phyloP scores from a whole-genome alignment of 805 yeast species.

The Naumovozyma castellii region DNA sequence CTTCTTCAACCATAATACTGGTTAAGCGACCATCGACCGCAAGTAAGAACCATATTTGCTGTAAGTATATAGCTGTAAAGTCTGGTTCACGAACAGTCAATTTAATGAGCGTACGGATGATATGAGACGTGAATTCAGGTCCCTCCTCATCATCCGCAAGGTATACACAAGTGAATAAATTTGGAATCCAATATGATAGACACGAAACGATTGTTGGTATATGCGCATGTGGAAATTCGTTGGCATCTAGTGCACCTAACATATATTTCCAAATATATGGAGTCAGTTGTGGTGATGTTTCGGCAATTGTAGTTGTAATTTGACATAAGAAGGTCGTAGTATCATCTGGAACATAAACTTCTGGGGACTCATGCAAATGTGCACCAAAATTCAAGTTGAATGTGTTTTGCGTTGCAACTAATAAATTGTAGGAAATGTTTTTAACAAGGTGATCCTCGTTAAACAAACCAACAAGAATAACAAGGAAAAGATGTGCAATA shows the following conservation, averaged over 20 bases:
- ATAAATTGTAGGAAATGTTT: slow-evolving; percentile 50
- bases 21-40: slow-evolving; percentile 53
- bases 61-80: slow-evolving; percentile 44
- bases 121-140: slow-evolving; percentile 46
- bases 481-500: slow-evolving; percentile 53
- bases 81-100: slow-evolving; percentile 43
- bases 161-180: slow-evolving; percentile 51
- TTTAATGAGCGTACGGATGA: slow-evolving; percentile 53
- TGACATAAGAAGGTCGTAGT: slow-evolving; percentile 50
- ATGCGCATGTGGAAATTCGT: slow-evolving; percentile 14
- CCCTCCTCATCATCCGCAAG: slow-evolving; percentile 48
- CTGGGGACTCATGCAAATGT: slow-evolving; percentile 44
- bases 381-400: slow-evolving; percentile 54
- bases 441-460: slow-evolving; percentile 50
- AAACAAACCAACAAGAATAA: slow-evolving; percentile 60
- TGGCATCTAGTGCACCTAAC: slow-evolving; percentile 19
- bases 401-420: slow-evolving; percentile 51
- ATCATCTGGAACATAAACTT: slow-evolving; percentile 59
- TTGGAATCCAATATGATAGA: slow-evolving; percentile 65
- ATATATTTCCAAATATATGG: slow-evolving; percentile 38
- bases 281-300: slow-evolving; percentile 48
- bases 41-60: slow-evolving; percentile 58
- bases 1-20: slow-evolving; percentile 57
- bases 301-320: slow-evolving; percentile 49
- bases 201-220: slow-evolving; percentile 20